Conservation (phyloP, 2,329 filamentous ascomycete genomes). For the Colletotrichum sp. region DNA sequence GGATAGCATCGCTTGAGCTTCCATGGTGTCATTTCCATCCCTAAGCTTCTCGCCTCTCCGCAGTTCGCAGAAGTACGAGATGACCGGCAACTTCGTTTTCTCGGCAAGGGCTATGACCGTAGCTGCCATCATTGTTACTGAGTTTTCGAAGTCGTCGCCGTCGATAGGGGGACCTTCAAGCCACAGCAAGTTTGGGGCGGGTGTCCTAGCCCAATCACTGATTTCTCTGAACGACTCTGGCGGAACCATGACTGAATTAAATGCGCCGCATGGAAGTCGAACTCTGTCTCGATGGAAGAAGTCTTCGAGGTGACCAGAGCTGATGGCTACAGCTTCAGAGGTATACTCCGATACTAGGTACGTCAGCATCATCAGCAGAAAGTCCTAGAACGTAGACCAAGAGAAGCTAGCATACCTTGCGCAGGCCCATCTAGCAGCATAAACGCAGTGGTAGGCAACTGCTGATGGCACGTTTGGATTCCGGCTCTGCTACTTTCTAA, state of each 20-base stretch:
- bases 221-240: not conserved
- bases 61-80: constrained; percentile 26
- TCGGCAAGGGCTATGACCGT: not conserved
- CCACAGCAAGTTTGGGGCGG: not conserved
- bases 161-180: not conserved
- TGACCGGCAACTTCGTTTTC: not conserved
- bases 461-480: too few species aligned
- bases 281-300: not conserved
- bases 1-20: not conserved
- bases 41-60: not conserved
- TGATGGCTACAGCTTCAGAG: not conserved
- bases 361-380: too few species aligned
- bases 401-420: too few species aligned
- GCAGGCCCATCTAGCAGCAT: too few species aligned
- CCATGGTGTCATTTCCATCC: not conserved
- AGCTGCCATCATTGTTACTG: constrained; percentile 11
- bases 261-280: accelerated
- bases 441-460: too few species aligned
- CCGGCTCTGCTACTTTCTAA: too few species aligned
- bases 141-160: not conserved
- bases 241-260: not conserved
- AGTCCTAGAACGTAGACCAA: too few species aligned
- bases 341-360: not conserved
- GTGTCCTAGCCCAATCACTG: not conserved
- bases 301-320: not conserved